A percentile compares a stretch with the other conserved stretches of the same genome.
These are phyloP conservation scores for Vitis rupestris DNA, from an alignment of 164 flowering plant genomes.

Conservation along the genomic window DNA sequence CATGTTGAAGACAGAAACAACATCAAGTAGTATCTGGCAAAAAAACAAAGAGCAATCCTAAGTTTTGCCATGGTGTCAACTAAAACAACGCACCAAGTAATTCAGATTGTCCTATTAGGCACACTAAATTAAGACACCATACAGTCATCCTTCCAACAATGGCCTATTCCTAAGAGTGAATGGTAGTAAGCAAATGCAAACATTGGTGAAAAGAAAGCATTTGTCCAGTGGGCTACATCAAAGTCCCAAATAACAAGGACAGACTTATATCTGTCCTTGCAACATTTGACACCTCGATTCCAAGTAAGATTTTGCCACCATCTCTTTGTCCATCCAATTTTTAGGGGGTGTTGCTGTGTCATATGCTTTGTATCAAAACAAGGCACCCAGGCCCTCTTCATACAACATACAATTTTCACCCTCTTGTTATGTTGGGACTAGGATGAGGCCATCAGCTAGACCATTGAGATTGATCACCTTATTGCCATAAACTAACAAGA, in stretches of 20 bases:
- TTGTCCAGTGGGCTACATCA: neutral
- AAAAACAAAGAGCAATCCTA: neutral
- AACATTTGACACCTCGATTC: neutral
- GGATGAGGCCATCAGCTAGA: neutral
- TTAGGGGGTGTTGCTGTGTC: no score
- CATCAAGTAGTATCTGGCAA: constrained; percentile 70
- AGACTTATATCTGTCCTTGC: neutral
- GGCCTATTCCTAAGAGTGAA: neutral
- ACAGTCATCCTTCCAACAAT: neutral
- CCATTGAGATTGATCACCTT: neutral
- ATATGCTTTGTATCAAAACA: neutral
- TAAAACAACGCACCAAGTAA: neutral
- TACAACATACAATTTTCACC: neutral
- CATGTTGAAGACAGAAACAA: constrained; percentile 60
- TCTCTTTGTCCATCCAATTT: neutral
- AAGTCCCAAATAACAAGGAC: neutral
- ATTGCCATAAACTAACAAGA: neutral
- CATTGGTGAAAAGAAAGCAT: neutral
- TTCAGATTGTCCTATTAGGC: neutral
- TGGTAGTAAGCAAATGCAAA: neutral
- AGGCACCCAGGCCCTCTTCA: neutral
- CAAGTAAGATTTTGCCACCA: neutral
- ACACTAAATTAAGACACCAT: neutral
- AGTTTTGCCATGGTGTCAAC: neutral
- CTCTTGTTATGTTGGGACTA: neutral